Evolutionary conservation across 148 eudicot genomes (phyloP).

Genomic region (Bassia scoparia): DNA sequence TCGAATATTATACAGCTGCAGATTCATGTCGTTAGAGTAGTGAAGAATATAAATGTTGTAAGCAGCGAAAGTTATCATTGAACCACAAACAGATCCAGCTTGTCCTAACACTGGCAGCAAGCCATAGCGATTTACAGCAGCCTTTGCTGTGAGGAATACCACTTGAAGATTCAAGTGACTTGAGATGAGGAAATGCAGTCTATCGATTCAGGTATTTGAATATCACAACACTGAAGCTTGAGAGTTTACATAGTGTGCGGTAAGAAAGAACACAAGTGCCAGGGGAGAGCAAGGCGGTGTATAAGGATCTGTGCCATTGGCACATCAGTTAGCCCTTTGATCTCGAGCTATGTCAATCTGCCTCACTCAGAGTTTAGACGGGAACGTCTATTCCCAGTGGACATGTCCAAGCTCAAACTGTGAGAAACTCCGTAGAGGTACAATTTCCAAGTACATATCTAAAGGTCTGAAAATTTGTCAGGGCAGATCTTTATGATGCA

Average conservation of each 20-base stretch:
- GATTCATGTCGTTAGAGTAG: conserved; percentile 1
- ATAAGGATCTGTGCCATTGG: too few relatives aligned
- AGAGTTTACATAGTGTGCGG: background rate
- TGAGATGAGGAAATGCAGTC: conserved; percentile 13
- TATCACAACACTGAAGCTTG: conserved; percentile 12
- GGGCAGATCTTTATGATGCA: too few relatives aligned
- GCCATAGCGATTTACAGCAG: conserved; percentile 6
- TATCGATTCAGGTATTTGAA: background rate
- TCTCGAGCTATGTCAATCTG: background rate
- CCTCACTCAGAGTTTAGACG: background rate
- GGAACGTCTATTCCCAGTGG: background rate
- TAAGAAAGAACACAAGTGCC: background rate
- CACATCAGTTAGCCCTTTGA: background rate
- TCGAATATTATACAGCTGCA: background rate
- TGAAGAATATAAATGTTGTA: background rate
- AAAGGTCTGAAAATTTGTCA: background rate
- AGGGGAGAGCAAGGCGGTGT: background rate
- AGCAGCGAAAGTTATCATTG: background rate
- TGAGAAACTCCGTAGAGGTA: background rate
- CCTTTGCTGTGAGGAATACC: background rate
- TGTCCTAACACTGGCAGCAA: conserved; percentile 4
- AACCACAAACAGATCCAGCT: background rate
- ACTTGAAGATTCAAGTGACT: background rate
- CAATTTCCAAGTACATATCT: conserved; percentile 12
- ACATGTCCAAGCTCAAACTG: background rate